Conservation (phyloP, 306 rosid species). For the Cicer judaicum region DNA sequence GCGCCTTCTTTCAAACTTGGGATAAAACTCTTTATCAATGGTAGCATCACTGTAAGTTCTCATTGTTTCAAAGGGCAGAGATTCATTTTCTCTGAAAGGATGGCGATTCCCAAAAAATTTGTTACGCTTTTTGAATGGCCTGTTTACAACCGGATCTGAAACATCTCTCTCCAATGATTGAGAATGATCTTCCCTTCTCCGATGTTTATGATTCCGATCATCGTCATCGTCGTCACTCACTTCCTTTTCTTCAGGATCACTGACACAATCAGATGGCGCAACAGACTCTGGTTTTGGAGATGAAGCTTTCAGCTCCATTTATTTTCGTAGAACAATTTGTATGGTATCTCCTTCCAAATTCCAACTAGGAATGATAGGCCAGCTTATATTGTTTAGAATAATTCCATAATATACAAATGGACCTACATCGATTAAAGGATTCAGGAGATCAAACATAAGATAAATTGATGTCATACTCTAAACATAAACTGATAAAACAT, state of each 20-base stretch:
- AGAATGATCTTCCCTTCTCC: conserved; percentile 75
- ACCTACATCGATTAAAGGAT: conserved; percentile 48
- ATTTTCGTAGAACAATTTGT: conserved; percentile 43
- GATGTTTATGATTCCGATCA: conserved; percentile 95
- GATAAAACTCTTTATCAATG: conserved; percentile 59
- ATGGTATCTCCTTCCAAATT: conserved; percentile 48
- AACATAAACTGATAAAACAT: conserved; percentile 20
- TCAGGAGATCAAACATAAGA: conserved; percentile 33
- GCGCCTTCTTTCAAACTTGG: conserved; percentile 79
- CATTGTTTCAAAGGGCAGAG: conserved; percentile 67
- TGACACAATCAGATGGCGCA: conserved; percentile 65
- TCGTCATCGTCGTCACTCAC: conserved; percentile 95
- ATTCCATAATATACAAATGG: conserved; percentile 35
- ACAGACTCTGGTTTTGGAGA: conserved; percentile 72
- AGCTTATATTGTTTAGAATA: conserved; percentile 44
- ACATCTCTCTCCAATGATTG: conserved; percentile 84
- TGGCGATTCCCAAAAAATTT: conserved; percentile 73
- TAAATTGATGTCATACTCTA: conserved; percentile 19
- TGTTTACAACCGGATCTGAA: conserved; percentile 67
- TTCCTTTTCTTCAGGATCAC: conserved; percentile 96
- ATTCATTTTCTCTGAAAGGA: conserved; percentile 74
- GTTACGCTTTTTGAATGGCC: conserved; percentile 80
- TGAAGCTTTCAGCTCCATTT: conserved; percentile 78
- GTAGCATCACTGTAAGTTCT: conserved; percentile 57
- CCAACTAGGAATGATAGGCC: conserved; percentile 50